Evolutionary conservation across 176 grass and related monocot species (phyloP).

Genomic region (Calamus simplicifolius): DNA sequence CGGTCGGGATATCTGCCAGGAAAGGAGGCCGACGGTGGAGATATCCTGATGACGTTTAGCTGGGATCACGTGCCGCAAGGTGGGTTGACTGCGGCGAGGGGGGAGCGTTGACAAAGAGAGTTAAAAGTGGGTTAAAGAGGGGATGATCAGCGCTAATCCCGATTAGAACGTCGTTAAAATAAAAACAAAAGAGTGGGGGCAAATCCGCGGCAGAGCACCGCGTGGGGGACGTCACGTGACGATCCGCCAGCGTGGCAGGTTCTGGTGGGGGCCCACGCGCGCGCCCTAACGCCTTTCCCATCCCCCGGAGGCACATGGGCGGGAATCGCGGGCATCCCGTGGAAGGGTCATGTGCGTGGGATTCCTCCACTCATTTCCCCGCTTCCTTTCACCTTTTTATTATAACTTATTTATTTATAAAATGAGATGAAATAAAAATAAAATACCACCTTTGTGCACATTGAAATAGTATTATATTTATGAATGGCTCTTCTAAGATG

Average conservation of each 20-base stretch:
- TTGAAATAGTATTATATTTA: no score
- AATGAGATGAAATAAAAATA: no score
- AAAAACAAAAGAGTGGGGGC: no score
- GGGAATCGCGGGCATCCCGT: conserved; percentile 64
- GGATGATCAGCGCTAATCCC: not conserved
- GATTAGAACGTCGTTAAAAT: not conserved
- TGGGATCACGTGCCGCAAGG: conserved; percentile 29
- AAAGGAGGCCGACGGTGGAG: not conserved
- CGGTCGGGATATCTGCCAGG: no score
- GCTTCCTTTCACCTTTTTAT: not conserved
- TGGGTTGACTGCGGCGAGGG: conserved; percentile 33
- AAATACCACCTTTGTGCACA: no score
- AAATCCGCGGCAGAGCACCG: not conserved
- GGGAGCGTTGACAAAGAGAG: conserved; percentile 11
- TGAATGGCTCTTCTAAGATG: no score
- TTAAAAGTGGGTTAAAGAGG: not conserved
- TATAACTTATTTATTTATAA: no score
- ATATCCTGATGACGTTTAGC: conserved; percentile 6
- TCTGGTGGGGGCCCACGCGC: conserved; percentile 4
- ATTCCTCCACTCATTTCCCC: conserved; percentile 31
- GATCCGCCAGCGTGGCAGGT: not conserved
- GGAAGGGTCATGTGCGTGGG: conserved; percentile 48
- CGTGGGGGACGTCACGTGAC: conserved; percentile 27
- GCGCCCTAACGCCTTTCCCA: not conserved
- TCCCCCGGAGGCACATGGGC: conserved; percentile 29